Percentiles rank a stretch among this genome's conserved stretches.
Conservation (phyloP, 306 rosid genomes). For the Delonix regia region DNA sequence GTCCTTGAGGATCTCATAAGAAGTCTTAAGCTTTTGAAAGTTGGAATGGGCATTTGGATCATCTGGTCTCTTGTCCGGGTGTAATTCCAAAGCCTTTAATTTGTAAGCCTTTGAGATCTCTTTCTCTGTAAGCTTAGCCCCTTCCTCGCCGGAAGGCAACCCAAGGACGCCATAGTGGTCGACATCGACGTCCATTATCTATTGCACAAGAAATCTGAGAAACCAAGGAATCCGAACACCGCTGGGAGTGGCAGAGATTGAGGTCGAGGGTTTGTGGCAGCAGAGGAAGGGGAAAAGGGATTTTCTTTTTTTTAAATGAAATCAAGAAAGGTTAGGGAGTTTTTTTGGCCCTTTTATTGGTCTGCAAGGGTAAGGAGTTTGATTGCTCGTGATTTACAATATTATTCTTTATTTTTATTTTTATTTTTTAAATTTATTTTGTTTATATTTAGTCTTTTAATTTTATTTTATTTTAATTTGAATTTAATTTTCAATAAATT, state of each 20-base stretch:
- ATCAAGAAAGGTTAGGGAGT: no score
- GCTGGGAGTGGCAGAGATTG: not conserved
- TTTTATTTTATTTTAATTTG: no score
- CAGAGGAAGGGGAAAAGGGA: no score
- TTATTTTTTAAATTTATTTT: no score
- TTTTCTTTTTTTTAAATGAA: no score
- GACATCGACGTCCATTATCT: conserved; percentile 52
- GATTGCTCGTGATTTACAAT: no score
- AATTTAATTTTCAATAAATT: no score
- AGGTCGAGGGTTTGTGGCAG: not conserved
- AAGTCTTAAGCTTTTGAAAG: conserved; percentile 68
- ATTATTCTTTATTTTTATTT: no score
- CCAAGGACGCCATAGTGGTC: conserved; percentile 84
- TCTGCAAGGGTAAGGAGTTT: no score
- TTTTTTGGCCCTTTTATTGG: no score
- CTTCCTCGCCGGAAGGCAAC: conserved; percentile 82
- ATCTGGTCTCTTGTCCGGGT: conserved; percentile 90
- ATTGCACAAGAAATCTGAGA: not conserved
- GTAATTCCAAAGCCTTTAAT: conserved; percentile 75
- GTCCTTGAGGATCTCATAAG: conserved; percentile 84
- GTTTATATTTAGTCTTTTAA: no score
- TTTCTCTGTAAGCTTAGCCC: conserved; percentile 65
- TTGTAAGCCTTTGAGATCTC: conserved; percentile 79
- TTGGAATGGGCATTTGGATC: conserved; percentile 76
- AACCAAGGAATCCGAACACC: not conserved